Evolutionary conservation across 306 rosid genomes (phyloP), one percentile per base, ranked within the genome.

Genomic region (Medicago arabica): DNA sequence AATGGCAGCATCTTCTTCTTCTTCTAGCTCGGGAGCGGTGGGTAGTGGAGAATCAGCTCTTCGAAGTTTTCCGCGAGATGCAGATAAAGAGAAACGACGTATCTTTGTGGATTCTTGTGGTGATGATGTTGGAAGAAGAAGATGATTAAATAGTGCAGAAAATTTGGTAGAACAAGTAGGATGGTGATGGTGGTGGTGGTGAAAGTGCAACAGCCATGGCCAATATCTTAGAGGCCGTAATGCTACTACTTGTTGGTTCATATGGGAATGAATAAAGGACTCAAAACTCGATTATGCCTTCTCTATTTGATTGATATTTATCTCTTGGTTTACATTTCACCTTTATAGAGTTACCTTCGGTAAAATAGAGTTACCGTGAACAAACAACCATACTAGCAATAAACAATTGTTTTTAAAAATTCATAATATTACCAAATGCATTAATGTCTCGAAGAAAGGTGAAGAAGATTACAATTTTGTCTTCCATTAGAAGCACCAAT

Each of bases 161-260:
- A 77, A 6, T 43, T 67, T 25, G 9, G 63, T 1, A 12, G 39
- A 11, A 64, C 8, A 11, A 7, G 4, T 12, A 17, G 3, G 23
- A 21, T 21, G 23, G 23, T 21, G 46, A 21, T 61, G 69, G 31
- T 44, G 76, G 67, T 75, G 92, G 31, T 44, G 74, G 67, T 75
- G 92, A 50, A 46, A 23, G 59, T 15, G 73, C 58, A 74, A 14
- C 71, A 79, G 9, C 69, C 82, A 80, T 75, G 91, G 86, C 76
- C 88, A 88, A 46, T 81, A 92, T 85, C 92, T 78, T 34, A 90
- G 83, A 67, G 87, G 81, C 25, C 96, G 85, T 25, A 84, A 80
- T 67, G 80, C 50, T 55, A 82, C 50, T 55, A 80, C 44, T 55
- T 81, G 95, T 46, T 76, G 85, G 66, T 7, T 71, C 85, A 81